Conservation (phyloP, 495 filamentous ascomycete species). For the Daldinia decipiens region DNA sequence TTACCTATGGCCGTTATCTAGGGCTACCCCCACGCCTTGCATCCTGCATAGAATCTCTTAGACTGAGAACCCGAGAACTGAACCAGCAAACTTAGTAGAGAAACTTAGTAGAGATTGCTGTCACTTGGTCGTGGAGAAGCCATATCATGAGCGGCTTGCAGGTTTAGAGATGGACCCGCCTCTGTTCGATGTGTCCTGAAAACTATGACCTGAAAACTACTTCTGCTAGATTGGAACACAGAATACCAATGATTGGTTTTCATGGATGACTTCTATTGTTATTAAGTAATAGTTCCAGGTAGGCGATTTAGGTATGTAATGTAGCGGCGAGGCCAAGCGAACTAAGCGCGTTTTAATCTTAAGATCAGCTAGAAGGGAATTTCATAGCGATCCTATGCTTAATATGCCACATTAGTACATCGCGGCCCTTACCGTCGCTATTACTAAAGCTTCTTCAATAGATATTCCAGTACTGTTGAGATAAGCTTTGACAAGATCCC, state of each 20-base stretch:
- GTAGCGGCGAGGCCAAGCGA: neutral
- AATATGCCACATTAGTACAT: neutral
- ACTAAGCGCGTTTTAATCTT: neutral
- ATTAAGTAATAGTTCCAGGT: neutral
- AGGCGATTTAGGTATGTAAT: neutral
- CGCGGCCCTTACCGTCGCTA: neutral
- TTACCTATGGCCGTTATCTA: neutral
- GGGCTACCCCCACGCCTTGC: neutral
- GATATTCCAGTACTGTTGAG: neutral
- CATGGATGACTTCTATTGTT: neutral
- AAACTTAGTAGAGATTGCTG: neutral
- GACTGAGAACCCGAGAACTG: neutral
- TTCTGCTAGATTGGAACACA: neutral
- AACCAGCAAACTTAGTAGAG: neutral
- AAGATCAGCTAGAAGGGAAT: neutral
- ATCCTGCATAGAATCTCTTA: neutral
- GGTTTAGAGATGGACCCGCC: neutral
- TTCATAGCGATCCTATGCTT: neutral
- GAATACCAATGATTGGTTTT: neutral
- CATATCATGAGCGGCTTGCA: neutral
- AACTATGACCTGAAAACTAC: neutral
- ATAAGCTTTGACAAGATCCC: neutral
- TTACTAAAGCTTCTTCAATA: neutral
- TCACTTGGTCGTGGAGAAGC: neutral
- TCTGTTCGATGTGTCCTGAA: neutral